A percentile compares a stretch with the other conserved stretches of the same genome.
Evolutionary conservation across 202 grass and related monocot genomes (phyloP).

Genomic region (Zizania palustris): DNA sequence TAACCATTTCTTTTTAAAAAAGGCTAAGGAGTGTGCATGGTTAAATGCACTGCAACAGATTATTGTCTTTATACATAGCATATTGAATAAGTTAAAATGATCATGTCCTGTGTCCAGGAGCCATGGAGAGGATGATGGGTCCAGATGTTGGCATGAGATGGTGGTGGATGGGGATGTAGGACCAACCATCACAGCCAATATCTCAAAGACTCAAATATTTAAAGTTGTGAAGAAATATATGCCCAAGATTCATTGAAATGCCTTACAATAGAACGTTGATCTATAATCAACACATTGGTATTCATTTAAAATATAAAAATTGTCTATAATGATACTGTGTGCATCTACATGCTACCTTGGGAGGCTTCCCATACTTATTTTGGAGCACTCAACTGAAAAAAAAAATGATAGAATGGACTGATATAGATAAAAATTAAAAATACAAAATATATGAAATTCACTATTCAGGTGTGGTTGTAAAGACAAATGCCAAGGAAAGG

Average conservation of each 20-base stretch:
- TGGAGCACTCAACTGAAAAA: constrained; percentile 7
- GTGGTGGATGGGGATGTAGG: background rate
- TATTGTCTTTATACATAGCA: background rate
- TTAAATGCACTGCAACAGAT: background rate
- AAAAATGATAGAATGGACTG: background rate
- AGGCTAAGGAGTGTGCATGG: background rate
- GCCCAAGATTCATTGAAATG: background rate
- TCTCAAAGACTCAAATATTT: background rate
- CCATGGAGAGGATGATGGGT: background rate
- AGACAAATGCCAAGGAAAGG: constrained; percentile 10
- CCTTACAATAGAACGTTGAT: constrained; percentile 12
- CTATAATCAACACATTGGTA: background rate
- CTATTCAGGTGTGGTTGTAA: constrained; percentile 7
- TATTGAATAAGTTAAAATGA: no score
- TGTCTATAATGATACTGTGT: background rate
- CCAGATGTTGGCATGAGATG: background rate
- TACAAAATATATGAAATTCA: constrained; percentile 31
- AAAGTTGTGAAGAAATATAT: background rate
- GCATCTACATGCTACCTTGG: constrained; percentile 7
- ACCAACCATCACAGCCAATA: background rate
- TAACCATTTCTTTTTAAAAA: background rate
- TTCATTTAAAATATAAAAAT: constrained; percentile 28
- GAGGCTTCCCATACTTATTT: background rate
- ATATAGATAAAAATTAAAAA: background rate
- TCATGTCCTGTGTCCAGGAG: background rate